Percentiles rank a stretch among this genome's conserved stretches.
Conservation (phyloP, 345 rosid genomes). For the Eucalyptus regnans region DNA sequence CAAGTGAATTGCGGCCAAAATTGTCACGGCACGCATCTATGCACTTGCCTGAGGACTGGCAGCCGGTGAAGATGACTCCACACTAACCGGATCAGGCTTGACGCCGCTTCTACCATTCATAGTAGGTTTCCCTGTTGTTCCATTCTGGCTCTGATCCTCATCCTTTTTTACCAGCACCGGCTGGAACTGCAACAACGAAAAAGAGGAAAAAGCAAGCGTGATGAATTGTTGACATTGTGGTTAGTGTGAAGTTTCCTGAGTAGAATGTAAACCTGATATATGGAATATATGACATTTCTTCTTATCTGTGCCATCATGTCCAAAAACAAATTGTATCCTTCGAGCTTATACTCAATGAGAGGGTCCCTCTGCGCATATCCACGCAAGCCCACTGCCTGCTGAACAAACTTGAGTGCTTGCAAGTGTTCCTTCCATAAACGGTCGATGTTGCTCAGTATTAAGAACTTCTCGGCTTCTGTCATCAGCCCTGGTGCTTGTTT, state of each 20-base stretch:
- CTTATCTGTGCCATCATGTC: slow-evolving; percentile 99
- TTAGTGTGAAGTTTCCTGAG: not conserved
- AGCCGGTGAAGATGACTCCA: slow-evolving; percentile 52
- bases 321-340: slow-evolving; percentile 91
- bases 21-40: not conserved
- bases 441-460: slow-evolving; percentile 83
- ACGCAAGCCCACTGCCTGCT: slow-evolving; percentile 95
- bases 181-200: slow-evolving; percentile 41
- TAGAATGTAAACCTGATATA: slow-evolving; percentile 72
- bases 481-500: slow-evolving; percentile 79
- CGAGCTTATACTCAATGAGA: slow-evolving; percentile 89
- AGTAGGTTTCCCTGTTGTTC: slow-evolving; percentile 28
- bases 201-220: not conserved
- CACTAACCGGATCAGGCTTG: slow-evolving; percentile 28
- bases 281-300: slow-evolving; percentile 90
- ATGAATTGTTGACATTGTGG: not conserved
- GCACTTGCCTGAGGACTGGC: slow-evolving; percentile 13
- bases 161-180: slow-evolving; percentile 80
- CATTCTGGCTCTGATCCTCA: slow-evolving; percentile 31
- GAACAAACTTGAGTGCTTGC: slow-evolving; percentile 91
- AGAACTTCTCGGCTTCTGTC: slow-evolving; percentile 88
- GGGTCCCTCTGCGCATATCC: slow-evolving; percentile 98
- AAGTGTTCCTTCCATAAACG: slow-evolving; percentile 97
- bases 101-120: slow-evolving; percentile 31
- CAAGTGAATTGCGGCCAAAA: not conserved